Evolutionary conservation across 1,139 yeast genomes (phyloP), one percentile per base, ranked within the genome.

Genomic region (Arxiozyma slooffiae): DNA sequence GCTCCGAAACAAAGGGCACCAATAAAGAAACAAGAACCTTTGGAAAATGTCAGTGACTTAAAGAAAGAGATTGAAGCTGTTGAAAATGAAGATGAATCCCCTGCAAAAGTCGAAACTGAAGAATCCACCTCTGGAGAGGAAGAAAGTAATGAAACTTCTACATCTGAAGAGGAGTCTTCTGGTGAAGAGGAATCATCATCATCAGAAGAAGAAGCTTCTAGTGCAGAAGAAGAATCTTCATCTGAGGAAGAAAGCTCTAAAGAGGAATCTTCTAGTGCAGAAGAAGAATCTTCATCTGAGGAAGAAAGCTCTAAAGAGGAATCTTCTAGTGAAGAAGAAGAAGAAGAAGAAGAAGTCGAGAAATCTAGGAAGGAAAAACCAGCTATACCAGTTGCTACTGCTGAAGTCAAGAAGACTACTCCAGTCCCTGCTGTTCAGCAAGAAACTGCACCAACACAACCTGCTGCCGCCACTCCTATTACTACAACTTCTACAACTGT

Each of bases 111-210:
- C 34, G 51, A 43, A 30, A 55, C 56, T 21, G 58, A 57, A 52
- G 58, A 57, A n/a, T 68, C 64, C 54, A 9, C 36, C 3, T 62
- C 65, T 50, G 65, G 70, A 66, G 58, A 55, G 61, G 48, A 24
- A 14, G 51, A 49, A 17, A 48, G 37, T 26, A 43, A 46, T 24
- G 47, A 48, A 64, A 57, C 66, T 60, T 51, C 61, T 66, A 57
- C 66, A 17, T 50, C 48, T 39, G 47, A 46, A 41, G 47, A 49
- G 43, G 48, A 38, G 37, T 18, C 43, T 14, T 44, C 50, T 7
- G 20, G 21, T 24, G 51, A 51, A 22, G 53, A 48, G 41, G 50
- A 50, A 46, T n/a, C n/a, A n/a, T n/a, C n/a, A n/a, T n/a, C n/a
- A n/a, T n/a, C n/a, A 46, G 46, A n/a, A n/a, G n/a, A n/a, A n/a